phyloP scores from a whole-genome alignment of 176 grass and related monocot genomes.

The Juncus effusus region DNA sequence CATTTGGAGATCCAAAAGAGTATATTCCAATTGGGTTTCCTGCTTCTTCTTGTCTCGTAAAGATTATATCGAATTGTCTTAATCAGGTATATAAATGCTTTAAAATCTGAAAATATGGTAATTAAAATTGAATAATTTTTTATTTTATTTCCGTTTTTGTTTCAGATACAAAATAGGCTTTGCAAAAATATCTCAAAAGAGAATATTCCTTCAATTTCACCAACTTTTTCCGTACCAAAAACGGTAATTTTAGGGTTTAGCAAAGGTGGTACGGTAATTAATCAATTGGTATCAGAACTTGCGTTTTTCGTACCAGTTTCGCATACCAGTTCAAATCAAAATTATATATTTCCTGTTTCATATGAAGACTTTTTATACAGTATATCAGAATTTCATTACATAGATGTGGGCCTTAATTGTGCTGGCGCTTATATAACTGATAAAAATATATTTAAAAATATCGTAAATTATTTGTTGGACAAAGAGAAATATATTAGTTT shows the following conservation, averaged over 20 bases:
- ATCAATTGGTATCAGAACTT: constrained; percentile 78
- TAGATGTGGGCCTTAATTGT: constrained; percentile 81
- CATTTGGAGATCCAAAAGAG: constrained; percentile 48
- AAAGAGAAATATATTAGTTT: constrained; percentile 32
- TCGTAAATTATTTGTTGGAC: constrained; percentile 25
- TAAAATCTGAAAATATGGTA: no score
- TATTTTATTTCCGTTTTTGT: constrained; percentile 1
- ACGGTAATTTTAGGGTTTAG: constrained; percentile 81
- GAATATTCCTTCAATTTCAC: constrained; percentile 16
- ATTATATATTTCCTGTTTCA: constrained; percentile 43
- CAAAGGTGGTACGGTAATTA: constrained; percentile 81
- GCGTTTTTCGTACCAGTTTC: constrained; percentile 30
- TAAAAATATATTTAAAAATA: constrained; percentile 35
- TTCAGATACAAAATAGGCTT: constrained; percentile 44
- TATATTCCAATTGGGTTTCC: constrained; percentile 71
- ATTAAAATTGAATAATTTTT: neutral
- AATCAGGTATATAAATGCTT: constrained; percentile 40
- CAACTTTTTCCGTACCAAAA: constrained; percentile 27
- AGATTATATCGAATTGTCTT: constrained; percentile 40
- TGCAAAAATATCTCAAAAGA: constrained; percentile 25
- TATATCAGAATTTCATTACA: constrained; percentile 69
- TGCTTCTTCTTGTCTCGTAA: constrained; percentile 45
- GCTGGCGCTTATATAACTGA: constrained; percentile 80
- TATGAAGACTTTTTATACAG: constrained; percentile 43
- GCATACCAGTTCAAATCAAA: constrained; percentile 1